phyloP scores from a whole-genome alignment of 208 protist species.

The Leishmania martiniquensis region DNA sequence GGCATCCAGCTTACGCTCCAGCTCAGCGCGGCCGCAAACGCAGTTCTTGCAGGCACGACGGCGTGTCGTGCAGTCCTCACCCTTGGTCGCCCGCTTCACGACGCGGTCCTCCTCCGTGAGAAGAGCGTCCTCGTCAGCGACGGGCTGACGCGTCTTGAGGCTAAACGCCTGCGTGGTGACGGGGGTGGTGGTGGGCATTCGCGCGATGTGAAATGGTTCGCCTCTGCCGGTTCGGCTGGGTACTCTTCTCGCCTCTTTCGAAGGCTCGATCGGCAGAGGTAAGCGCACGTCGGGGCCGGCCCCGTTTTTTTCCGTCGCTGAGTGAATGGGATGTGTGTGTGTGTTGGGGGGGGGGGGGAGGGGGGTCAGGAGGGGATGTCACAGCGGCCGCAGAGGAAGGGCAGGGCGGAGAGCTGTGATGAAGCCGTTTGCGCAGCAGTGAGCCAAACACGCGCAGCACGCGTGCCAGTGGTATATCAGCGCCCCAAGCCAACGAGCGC shows the following conservation, averaged over 20 bases:
- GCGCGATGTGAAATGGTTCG: no score
- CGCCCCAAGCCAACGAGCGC: background rate
- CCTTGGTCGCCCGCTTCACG: constrained; percentile 56
- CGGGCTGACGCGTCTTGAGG: constrained; percentile 77
- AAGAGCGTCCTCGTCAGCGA: constrained; percentile 76
- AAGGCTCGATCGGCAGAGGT: no score
- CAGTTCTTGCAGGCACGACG: constrained; percentile 89
- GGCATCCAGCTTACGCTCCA: constrained; percentile 59
- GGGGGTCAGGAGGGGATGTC: background rate
- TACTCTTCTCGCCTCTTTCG: no score
- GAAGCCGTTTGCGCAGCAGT: background rate
- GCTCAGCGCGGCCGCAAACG: constrained; percentile 80
- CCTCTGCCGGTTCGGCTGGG: background rate
- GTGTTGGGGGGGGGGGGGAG: constrained; percentile 12
- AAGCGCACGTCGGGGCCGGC: no score
- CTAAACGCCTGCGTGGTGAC: constrained; percentile 74
- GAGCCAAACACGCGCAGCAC: constrained; percentile 11
- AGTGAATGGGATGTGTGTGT: background rate
- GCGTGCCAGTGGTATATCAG: background rate
- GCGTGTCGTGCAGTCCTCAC: constrained; percentile 84
- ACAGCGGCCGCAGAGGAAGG: background rate
- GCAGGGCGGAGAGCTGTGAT: background rate
- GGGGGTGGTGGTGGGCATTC: constrained; percentile 21
- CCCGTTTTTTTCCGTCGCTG: background rate
- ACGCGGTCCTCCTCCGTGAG: constrained; percentile 77